These are phyloP conservation scores for Arctostaphylos glauca DNA, from an alignment of 148 eudicot genomes.

Conservation along the genomic window DNA sequence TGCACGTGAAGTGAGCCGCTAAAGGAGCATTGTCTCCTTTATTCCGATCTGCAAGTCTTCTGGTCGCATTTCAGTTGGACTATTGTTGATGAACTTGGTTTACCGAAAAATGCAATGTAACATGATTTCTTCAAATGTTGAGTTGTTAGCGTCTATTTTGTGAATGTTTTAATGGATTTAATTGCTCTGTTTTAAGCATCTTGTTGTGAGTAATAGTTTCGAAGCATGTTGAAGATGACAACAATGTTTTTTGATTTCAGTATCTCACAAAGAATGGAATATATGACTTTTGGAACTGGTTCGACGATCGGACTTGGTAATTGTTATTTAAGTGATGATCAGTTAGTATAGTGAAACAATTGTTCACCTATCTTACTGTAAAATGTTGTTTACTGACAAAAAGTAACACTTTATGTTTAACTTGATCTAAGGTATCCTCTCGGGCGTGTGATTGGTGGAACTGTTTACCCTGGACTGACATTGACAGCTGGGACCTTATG, in stretches of 20 bases:
- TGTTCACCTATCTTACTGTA: conserved; percentile 8
- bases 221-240: conserved; percentile 7
- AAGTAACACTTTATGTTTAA: conserved; percentile 17
- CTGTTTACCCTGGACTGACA: conserved; percentile 96
- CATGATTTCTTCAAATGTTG: background rate
- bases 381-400: background rate
- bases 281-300: conserved; percentile 99
- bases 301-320: conserved; percentile 99
- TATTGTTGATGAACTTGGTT: background rate
- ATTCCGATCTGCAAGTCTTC: background rate
- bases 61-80: background rate
- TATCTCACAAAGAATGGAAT: conserved; percentile 88
- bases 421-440: conserved; percentile 74
- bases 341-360: background rate
- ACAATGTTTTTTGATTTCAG: conserved; percentile 43
- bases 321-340: conserved; percentile 11
- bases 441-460: conserved; percentile 99
- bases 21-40: background rate
- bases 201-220: background rate
- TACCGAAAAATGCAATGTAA: background rate
- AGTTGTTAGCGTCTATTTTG: background rate
- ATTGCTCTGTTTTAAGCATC: background rate
- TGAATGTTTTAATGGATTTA: background rate
- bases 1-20: background rate
- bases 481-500: conserved; percentile 94